Percentiles rank a stretch among this genome's conserved stretches.
Evolutionary conservation across 257 asterid species (phyloP).

Genomic region (Knoxia roxburghii): DNA sequence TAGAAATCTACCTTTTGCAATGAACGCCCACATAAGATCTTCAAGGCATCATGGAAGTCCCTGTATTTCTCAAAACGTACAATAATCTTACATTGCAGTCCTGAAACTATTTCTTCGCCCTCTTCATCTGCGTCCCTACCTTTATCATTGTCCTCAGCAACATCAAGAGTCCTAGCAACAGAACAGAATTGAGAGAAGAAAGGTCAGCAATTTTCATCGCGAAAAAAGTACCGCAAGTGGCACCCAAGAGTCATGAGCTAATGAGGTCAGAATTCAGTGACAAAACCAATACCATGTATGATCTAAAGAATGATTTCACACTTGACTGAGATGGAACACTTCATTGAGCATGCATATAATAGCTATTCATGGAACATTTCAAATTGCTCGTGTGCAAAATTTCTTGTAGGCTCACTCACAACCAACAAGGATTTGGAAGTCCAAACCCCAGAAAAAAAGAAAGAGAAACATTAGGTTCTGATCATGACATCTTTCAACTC

Average conservation of each 20-base stretch:
- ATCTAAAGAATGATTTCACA: neutral
- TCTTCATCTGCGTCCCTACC: slow-evolving; percentile 60
- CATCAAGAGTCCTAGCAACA: slow-evolving; percentile 72
- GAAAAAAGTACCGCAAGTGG: neutral
- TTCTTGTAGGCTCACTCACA: neutral
- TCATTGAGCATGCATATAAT: neutral
- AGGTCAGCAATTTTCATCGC: neutral
- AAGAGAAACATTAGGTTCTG: no score
- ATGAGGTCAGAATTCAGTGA: neutral
- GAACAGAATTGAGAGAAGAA: slow-evolving; percentile 17
- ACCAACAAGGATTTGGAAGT: neutral
- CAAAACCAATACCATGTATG: neutral
- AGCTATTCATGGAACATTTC: neutral
- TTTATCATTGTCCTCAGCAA: slow-evolving; percentile 73
- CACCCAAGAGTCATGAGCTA: neutral
- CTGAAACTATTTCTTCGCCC: slow-evolving; percentile 55
- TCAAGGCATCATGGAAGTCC: slow-evolving; percentile 69
- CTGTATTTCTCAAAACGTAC: slow-evolving; percentile 70
- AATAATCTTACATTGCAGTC: slow-evolving; percentile 84
- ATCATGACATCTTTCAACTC: neutral
- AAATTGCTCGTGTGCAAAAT: no score
- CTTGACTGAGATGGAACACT: neutral
- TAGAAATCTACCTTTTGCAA: slow-evolving; percentile 55
- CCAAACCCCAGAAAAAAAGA: no score
- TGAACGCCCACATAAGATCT: slow-evolving; percentile 77